phyloP scores from a whole-genome alignment of 371 early-diverging fungal species.

The Blakeslea trispora region DNA sequence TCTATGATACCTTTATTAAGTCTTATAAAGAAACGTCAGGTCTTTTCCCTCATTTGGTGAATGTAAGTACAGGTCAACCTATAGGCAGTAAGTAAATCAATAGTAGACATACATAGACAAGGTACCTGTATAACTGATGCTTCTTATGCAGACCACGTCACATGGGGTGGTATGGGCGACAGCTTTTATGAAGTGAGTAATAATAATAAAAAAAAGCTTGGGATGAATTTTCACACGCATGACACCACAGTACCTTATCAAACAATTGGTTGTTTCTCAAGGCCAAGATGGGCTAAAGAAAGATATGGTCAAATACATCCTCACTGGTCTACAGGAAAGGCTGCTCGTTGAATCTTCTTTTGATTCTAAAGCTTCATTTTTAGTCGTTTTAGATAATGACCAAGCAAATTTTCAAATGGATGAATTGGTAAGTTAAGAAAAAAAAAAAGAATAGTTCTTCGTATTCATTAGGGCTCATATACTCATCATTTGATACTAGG shows the following conservation, averaged over 20 bases:
- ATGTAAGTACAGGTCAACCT: constrained; percentile 30
- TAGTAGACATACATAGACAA: not conserved
- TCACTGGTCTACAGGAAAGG: constrained; percentile 26
- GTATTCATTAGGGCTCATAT: not conserved
- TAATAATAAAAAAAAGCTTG: not conserved
- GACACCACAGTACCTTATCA: constrained; percentile 43
- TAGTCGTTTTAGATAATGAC: constrained; percentile 26
- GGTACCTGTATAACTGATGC: not conserved
- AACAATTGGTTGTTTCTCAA: constrained; percentile 62
- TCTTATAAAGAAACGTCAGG: constrained; percentile 37
- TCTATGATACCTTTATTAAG: constrained; percentile 41
- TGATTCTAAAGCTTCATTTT: constrained; percentile 22
- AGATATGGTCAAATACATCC: constrained; percentile 42
- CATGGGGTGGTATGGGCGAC: constrained; percentile 58
- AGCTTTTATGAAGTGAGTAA: constrained; percentile 56
- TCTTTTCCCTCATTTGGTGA: constrained; percentile 49
- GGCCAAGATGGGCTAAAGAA: constrained; percentile 46
- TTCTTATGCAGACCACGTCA: constrained; percentile 25
- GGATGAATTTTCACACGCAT: not conserved
- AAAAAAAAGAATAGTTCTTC: not conserved
- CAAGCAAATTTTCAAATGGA: constrained; percentile 34
- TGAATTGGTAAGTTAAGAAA: constrained; percentile 31
- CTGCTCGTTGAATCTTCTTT: constrained; percentile 29
- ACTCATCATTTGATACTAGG: no score
- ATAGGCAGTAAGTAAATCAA: constrained; percentile 20